phyloP scores from a whole-genome alignment of 352 stramenopile genomes.

The Globisporangium polare region DNA sequence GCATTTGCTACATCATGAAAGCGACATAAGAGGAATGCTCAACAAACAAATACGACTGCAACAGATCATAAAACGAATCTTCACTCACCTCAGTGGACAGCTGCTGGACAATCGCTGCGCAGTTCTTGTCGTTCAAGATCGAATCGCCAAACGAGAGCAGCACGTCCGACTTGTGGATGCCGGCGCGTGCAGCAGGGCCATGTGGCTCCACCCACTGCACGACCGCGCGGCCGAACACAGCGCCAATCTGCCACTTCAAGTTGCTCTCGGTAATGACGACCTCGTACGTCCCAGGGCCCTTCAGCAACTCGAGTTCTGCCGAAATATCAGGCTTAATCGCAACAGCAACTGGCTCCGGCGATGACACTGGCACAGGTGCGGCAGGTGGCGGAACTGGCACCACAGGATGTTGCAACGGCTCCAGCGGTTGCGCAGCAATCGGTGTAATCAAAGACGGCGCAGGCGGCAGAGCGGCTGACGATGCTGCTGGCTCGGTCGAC shows the following conservation, averaged over 20 bases:
- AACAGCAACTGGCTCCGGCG: neutral
- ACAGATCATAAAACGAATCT: neutral
- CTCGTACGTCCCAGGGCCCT: conserved; percentile 71
- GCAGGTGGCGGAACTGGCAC: neutral
- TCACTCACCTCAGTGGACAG: conserved; percentile 65
- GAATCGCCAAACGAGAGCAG: conserved; percentile 71
- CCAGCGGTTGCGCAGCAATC: conserved; percentile 50
- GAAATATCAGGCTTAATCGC: conserved; percentile 20
- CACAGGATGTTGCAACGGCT: conserved; percentile 40
- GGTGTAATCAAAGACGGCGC: conserved; percentile 37
- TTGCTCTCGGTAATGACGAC: conserved; percentile 72
- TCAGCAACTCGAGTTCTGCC: conserved; percentile 40
- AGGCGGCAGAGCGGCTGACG: conserved; percentile 31
- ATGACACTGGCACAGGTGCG: neutral
- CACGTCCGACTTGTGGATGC: conserved; percentile 84
- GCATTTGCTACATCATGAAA: conserved; percentile 32
- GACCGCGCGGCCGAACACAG: conserved; percentile 78
- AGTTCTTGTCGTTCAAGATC: conserved; percentile 76
- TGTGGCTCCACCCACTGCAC: conserved; percentile 71
- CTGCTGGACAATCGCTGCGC: conserved; percentile 66
- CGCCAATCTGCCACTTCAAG: conserved; percentile 82
- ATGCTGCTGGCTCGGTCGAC: conserved; percentile 14
- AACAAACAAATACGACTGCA: neutral
- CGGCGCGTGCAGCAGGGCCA: conserved; percentile 58
- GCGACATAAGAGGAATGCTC: neutral